Evolutionary conservation across 129 eudicot genomes (phyloP).

Genomic region (Pittosporum tobira): DNA sequence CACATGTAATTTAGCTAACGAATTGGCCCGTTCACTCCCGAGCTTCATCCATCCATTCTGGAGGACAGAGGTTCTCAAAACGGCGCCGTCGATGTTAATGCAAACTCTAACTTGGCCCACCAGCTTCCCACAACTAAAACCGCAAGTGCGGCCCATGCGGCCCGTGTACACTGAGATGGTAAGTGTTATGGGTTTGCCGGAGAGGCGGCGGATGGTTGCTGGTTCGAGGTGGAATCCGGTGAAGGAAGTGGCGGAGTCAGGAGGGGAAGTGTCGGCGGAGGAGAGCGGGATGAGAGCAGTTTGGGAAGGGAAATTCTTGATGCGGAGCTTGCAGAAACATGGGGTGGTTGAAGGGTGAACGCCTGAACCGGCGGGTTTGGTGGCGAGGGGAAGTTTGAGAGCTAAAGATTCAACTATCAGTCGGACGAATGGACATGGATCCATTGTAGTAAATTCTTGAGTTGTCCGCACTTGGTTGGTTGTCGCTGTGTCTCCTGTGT

Average conservation of each 20-base stretch:
- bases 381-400: conserved; percentile 49
- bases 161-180: conserved; percentile 62
- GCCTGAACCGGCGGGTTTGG: conserved; percentile 46
- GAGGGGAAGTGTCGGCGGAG: conserved; percentile 19
- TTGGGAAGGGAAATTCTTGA: conserved; percentile 62
- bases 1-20: conserved; percentile 50
- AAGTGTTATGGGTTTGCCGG: conserved; percentile 39
- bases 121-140: conserved; percentile 46
- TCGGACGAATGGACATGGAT: conserved; percentile 96
- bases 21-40: conserved; percentile 24
- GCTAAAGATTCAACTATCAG: conserved; percentile 64
- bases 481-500: too few relatives aligned
- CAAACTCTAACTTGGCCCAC: conserved; percentile 42
- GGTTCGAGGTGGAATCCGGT: conserved; percentile 55
- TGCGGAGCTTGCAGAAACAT: conserved; percentile 61
- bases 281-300: conserved; percentile 60
- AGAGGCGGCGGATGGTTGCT: conserved; percentile 55
- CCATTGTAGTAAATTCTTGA: conserved; percentile 34
- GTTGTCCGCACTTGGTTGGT: too few relatives aligned
- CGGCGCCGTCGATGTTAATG: conserved; percentile 37
- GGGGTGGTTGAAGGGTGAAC: conserved; percentile 73
- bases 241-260: conserved; percentile 19
- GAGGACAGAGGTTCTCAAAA: conserved; percentile 30
- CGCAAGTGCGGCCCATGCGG: conserved; percentile 63
- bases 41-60: conserved; percentile 89